These are phyloP conservation scores for Aristolochia contorta DNA, from an alignment of 164 flowering plant genomes.

Conservation along the genomic window DNA sequence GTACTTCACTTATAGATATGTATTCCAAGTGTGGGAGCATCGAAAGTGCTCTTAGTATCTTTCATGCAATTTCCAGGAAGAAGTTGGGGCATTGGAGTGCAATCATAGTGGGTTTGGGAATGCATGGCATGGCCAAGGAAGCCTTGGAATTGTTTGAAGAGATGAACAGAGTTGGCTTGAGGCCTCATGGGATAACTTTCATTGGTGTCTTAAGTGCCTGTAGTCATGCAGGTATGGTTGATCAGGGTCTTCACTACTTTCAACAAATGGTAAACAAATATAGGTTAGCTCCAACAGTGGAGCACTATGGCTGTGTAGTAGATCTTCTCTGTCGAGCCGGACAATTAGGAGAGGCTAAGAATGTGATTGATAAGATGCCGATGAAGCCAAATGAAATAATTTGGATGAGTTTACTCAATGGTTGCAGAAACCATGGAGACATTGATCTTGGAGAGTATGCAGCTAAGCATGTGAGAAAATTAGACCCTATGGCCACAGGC, in stretches of 20 bases:
- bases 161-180: conserved; percentile 32
- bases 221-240: not conserved
- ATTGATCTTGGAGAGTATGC: not conserved
- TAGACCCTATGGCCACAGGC: not conserved
- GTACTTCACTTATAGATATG: conserved; percentile 29
- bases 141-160: conserved; percentile 33
- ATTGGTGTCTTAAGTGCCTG: conserved; percentile 14
- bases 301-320: not conserved
- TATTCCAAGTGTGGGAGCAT: conserved; percentile 23
- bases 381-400: not conserved
- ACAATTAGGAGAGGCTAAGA: not conserved
- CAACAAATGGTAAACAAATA: not conserved
- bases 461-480: not conserved
- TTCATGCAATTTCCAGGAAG: conserved; percentile 25
- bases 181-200: conserved; percentile 12
- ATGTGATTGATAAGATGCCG: not conserved
- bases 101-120: conserved; percentile 26
- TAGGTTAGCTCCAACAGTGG: not conserved
- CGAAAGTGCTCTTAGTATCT: conserved; percentile 15
- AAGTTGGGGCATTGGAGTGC: conserved; percentile 27
- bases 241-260: not conserved
- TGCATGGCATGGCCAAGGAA: conserved; percentile 34
- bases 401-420: not conserved
- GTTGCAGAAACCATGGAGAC: not conserved
- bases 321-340: conserved; percentile 1